Base-by-base conservation (phyloP, 768 basidiomycete genomes). In the Serendipita sp. region DNA sequence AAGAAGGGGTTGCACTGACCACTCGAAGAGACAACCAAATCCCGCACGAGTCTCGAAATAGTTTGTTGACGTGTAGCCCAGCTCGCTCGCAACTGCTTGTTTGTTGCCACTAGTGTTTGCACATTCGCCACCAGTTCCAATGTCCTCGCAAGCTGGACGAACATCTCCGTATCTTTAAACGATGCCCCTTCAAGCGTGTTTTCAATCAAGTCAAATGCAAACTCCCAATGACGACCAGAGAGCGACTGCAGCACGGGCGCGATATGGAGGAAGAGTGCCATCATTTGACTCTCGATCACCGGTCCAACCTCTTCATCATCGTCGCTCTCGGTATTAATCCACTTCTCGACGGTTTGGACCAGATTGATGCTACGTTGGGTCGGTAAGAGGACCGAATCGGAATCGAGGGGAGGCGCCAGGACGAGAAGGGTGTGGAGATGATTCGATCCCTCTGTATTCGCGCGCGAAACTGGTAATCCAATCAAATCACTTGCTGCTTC, bases 241-340 rank as follows among this genome's bases (percentile, higher is more conserved):
- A 95, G 79, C 70, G 84, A 88, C 74, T 97, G 92, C 66, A 98
- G 74, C 64, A 97, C 86, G 2, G 94, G 93, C 1, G 85, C 89
- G 1, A 97, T 77, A 65, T 86, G 79, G 48, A 79, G 74, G 71
- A 91, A 89, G 2, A 96, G 72, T 66, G 84, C 73, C 4, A 88
- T 84, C 77, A 95, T 84, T 63, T 79, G 81, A 65, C 82, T 84
- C 71, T 96, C 89, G 2, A 93, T 79, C 54, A 87, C 85, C 68
- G 92, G 89, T 32, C 83, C 80, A 2, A 91, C 74, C 30, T 86
- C 84, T 11, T 83, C 84, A 45, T 78, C 64, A 38, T 64, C 64
- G 47, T 32, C 30, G 8, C n/a, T 32, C 16, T 34, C 78, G 45
- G 72, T 71, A 3, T 71, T 77, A 72, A 93, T 77, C 94, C 94